These are phyloP conservation scores for Pseudopithomyces maydicus DNA, from an alignment of 2,329 filamentous ascomycete species.

Conservation along the genomic window DNA sequence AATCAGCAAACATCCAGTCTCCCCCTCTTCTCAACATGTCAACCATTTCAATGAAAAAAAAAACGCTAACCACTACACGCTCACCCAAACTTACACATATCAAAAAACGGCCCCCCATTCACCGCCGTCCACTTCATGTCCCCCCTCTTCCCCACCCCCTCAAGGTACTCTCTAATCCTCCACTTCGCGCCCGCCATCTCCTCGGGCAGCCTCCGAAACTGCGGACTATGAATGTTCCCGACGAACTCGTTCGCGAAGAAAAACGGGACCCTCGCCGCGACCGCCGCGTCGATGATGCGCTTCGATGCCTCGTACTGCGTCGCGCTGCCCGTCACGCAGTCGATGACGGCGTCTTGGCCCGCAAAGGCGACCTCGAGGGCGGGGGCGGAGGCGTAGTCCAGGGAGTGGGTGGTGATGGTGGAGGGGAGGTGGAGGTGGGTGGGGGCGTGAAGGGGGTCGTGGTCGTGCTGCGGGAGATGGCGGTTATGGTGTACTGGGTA, in stretches of 20 bases:
- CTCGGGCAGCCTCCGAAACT: slow-evolving; percentile 34
- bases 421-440: no score
- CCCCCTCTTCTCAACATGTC: no score
- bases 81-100: slow-evolving; percentile 43
- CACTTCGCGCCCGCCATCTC: slow-evolving; percentile 30
- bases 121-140: slow-evolving; percentile 38
- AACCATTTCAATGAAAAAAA: no score
- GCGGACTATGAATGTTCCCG: slow-evolving; percentile 27
- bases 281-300: slow-evolving; percentile 40
- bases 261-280: slow-evolving; percentile 38
- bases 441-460: slow-evolving; percentile 25
- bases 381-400: slow-evolving; percentile 30
- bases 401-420: slow-evolving; percentile 23
- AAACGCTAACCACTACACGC: no score
- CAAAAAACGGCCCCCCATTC: slow-evolving; percentile 44
- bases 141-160: slow-evolving; percentile 23
- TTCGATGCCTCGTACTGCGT: slow-evolving; percentile 52
- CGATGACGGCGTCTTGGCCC: slow-evolving; percentile 62
- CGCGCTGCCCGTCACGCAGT: slow-evolving; percentile 51
- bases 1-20: no score
- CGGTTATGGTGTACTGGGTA: slow-evolving; percentile 31
- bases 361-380: slow-evolving; percentile 49
- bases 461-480: slow-evolving; percentile 30
- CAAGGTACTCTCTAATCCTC: slow-evolving; percentile 31
- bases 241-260: slow-evolving; percentile 44